phyloP scores from a whole-genome alignment of 2,329 filamentous ascomycete genomes.

The Colletotrichum musae region DNA sequence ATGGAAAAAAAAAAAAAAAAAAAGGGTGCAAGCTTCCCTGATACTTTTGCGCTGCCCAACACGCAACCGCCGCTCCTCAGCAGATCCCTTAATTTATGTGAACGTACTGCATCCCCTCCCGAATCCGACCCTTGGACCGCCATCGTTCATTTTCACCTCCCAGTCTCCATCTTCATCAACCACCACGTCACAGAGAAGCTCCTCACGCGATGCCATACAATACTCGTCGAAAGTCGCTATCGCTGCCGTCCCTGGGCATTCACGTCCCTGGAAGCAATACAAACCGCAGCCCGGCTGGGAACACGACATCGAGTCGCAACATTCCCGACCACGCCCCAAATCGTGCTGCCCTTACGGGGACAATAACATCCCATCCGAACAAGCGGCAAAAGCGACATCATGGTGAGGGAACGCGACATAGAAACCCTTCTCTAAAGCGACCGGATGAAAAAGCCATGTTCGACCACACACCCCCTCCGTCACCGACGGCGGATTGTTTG shows the following conservation, averaged over 20 bases:
- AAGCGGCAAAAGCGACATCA: conserved; percentile 88
- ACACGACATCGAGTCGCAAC: conserved; percentile 52
- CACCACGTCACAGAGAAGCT: background rate
- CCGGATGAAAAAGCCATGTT: conserved; percentile 59
- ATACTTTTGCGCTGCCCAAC: background rate
- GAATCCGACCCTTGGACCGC: background rate
- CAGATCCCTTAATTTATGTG: background rate
- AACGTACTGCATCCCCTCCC: background rate
- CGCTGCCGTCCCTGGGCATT: conserved; percentile 92
- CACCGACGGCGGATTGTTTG: conserved; percentile 45
- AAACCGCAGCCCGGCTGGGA: conserved; percentile 66
- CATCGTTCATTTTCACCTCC: too few species aligned
- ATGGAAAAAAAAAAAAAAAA: background rate
- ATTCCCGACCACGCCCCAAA: conserved; percentile 43
- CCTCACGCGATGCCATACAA: conserved; percentile 86
- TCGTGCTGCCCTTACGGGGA: conserved; percentile 15
- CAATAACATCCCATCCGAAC: conserved; percentile 56
- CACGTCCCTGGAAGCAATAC: conserved; percentile 81
- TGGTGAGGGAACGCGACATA: conserved; percentile 55
- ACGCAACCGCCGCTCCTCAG: background rate
- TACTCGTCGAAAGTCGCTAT: conserved; percentile 95
- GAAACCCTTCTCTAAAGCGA: conserved; percentile 1
- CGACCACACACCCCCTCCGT: conserved; percentile 78
- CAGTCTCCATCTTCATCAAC: too few species aligned
- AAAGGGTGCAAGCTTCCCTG: background rate